A percentile compares a stretch with the other conserved stretches of the same genome.
phyloP scores from a whole-genome alignment of 2,329 filamentous ascomycete genomes.

The Sclerotinia trifoliorum region DNA sequence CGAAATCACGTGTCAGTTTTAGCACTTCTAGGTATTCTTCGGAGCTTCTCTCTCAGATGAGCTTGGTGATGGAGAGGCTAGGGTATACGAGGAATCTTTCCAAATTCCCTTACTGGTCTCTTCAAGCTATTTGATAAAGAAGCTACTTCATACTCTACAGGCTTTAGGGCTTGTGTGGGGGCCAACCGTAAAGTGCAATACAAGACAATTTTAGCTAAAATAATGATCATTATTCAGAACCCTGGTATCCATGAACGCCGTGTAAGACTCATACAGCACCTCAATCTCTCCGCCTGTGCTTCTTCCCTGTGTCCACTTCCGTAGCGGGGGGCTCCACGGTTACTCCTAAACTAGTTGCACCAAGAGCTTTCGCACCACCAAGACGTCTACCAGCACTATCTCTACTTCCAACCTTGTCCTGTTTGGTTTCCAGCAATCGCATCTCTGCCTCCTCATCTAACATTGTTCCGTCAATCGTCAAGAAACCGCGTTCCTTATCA shows the following conservation, averaged over 20 bases:
- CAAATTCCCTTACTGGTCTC: too few relatives aligned
- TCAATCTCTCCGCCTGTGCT: constrained; percentile 20
- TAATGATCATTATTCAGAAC: constrained; percentile 19
- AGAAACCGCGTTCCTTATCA: constrained; percentile 72
- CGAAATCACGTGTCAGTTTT: constrained; percentile 11
- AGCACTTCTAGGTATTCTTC: not conserved
- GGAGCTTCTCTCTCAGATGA: not conserved
- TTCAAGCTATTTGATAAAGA: not conserved
- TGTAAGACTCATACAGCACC: not conserved
- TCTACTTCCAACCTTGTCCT: constrained; percentile 42
- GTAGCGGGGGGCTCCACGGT: constrained; percentile 32
- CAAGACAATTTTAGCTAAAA: not conserved
- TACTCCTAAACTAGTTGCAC: constrained; percentile 38
- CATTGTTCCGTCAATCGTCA: constrained; percentile 89
- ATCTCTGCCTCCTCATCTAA: constrained; percentile 66
- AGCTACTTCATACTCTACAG: not conserved
- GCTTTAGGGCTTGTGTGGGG: not conserved
- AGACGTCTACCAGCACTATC: constrained; percentile 44
- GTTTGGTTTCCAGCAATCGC: constrained; percentile 55
- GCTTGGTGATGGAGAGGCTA: not conserved
- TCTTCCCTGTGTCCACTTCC: constrained; percentile 20
- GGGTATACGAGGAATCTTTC: not conserved
- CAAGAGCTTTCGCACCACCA: constrained; percentile 36
- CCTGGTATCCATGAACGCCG: constrained; percentile 22
- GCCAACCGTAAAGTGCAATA: not conserved